Evolutionary conservation across 1,284 basidiomycete genomes (phyloP), one percentile per base, ranked within the genome.

Genomic region (Microbotryum saponariae): DNA sequence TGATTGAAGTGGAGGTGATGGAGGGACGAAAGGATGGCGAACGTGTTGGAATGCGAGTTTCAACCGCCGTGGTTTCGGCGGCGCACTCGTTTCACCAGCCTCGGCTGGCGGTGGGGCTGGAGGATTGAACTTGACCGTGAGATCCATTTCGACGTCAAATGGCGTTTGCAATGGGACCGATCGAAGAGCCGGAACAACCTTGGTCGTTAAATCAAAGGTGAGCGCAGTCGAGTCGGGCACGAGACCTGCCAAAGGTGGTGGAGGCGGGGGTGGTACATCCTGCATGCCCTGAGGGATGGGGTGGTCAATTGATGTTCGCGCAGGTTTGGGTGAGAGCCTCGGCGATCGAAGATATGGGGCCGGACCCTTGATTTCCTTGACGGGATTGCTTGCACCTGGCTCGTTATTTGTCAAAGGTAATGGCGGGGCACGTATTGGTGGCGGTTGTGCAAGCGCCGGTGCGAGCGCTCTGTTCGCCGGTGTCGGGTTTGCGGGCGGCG

Each of bases 161-260:
- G 9, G 6, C 16, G 18, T 16, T n/a, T 48, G 27, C 6, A 23
- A 20, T 4, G 51, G 23, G 6, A 53, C 29, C 4, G n/a, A 1
- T 2, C 29, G 20, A 6, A 54, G 45, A 42, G 37, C 37, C 1
- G n/a, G 7, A 20, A 63, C 8, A 2, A 45, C 21, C 3, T n/a
- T 37, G 45, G 63, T 53, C 6, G 58, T 53, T 3, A 65, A 23
- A 20, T 65, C 61, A 45, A 62, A 60, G 2, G 6, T 7, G 23
- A 58, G 52, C 2, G 49, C 63, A 1, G 51, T 52, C 2, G 45
- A 23, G 18, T n/a, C 31, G 2, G 58, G 58, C 7, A 31, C 20
- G 37, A 51, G 16, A 12, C n/a, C 25, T 51, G 49, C 12, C 12
- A 42, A 18, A 14, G 31, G 33, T 20, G 7, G 10, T 27, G 46